phyloP scores from a whole-genome alignment of 2,329 filamentous ascomycete species.

The Aspergillus amoenus region DNA sequence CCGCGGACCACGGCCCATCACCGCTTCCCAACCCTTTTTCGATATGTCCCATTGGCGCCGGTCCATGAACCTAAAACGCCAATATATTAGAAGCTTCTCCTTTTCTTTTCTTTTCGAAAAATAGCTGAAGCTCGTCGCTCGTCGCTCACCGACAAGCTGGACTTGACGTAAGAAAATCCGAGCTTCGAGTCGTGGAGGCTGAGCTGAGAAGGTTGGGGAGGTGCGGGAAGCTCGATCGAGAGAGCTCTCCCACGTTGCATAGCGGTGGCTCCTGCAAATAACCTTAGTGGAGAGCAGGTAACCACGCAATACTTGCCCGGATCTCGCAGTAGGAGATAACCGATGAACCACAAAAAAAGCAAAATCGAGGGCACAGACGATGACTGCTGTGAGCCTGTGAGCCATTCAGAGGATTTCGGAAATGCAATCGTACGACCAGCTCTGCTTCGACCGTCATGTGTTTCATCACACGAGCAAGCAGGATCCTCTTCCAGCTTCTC shows the following conservation, averaged over 20 bases:
- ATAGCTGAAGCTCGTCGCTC: neutral
- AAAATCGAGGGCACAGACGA: constrained; percentile 1
- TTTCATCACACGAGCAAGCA: neutral
- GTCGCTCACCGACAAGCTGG: constrained; percentile 8
- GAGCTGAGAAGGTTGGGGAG: neutral
- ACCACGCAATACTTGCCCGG: neutral
- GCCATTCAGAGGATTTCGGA: neutral
- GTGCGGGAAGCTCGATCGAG: neutral
- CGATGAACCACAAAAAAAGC: constrained; percentile 7
- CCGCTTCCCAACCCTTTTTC: constrained; percentile 7
- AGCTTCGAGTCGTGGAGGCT: neutral
- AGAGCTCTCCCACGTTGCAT: neutral
- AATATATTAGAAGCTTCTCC: neutral
- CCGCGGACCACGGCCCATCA: neutral
- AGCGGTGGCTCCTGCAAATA: neutral
- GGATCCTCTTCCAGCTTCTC: neutral
- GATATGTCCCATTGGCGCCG: constrained; percentile 6
- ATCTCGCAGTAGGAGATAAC: neutral
- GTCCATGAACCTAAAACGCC: neutral
- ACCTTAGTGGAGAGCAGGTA: neutral
- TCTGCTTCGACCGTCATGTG: neutral
- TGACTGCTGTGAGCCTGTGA: neutral
- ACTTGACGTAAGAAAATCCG: neutral
- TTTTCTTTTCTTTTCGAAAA: neutral
- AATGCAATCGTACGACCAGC: neutral